Evolutionary conservation across 2,329 filamentous ascomycete genomes (phyloP).

Genomic region (Aspergillus transmontanensis): DNA sequence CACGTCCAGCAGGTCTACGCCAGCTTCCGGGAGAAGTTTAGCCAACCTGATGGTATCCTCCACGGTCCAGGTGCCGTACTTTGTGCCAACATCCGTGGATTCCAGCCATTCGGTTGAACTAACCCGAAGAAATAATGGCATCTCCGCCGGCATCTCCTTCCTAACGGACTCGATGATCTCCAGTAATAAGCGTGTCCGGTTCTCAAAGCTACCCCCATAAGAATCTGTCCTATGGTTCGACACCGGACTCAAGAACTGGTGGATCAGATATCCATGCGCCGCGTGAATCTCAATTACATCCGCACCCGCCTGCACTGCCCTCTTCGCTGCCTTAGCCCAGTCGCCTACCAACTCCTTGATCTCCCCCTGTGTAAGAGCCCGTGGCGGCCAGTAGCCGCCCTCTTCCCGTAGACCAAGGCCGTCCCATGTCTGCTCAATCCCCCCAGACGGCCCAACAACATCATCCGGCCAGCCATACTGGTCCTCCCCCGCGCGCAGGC

Average conservation of each 20-base stretch:
- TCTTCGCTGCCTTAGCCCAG: background rate
- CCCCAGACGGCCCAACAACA: background rate
- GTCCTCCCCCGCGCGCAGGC: too few relatives aligned
- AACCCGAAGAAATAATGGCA: background rate
- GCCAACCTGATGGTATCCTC: background rate
- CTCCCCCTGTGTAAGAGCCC: background rate
- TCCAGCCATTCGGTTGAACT: background rate
- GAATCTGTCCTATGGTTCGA: conserved; percentile 43
- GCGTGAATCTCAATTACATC: conserved; percentile 78
- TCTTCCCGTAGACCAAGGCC: too few relatives aligned
- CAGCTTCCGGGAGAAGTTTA: background rate
- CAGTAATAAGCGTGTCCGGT: background rate
- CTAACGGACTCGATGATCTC: background rate
- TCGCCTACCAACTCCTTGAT: background rate
- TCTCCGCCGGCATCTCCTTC: background rate
- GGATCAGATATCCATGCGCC: conserved; percentile 76
- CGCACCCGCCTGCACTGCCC: conserved; percentile 63
- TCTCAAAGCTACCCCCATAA: background rate
- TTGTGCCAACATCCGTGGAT: background rate
- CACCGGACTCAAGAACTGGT: conserved; percentile 67
- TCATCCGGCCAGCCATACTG: background rate
- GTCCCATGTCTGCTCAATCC: too few relatives aligned
- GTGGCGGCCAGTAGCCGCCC: too few relatives aligned
- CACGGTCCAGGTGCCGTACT: background rate
- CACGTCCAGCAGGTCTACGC: background rate